A percentile compares a stretch with the other conserved stretches of the same genome.
phyloP scores from a whole-genome alignment of 805 yeast species.

The Scheffersomyces amazonensis region DNA sequence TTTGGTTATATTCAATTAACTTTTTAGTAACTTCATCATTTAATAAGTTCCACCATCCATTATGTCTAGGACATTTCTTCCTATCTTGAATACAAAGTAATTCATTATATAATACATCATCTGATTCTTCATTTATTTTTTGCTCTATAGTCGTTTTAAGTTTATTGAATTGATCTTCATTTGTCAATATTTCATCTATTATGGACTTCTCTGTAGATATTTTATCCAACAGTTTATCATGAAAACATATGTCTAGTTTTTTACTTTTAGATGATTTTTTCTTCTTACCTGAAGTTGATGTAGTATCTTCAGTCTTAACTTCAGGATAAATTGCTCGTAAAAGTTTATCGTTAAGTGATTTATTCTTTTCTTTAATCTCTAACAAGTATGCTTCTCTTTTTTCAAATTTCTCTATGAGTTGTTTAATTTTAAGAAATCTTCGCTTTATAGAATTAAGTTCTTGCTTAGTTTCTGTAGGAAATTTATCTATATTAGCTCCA shows the following conservation, averaged over 20 bases:
- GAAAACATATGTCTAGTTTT: slow-evolving; percentile 55
- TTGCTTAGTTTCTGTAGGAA: slow-evolving; percentile 6
- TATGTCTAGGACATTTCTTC: slow-evolving; percentile 55
- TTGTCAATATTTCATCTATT: slow-evolving; percentile 1
- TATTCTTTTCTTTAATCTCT: slow-evolving; percentile 34
- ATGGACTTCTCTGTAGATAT: background rate
- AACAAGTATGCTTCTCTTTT: slow-evolving; percentile 17
- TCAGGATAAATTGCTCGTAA: slow-evolving; percentile 10
- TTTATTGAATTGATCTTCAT: slow-evolving; percentile 6
- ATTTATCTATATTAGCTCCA: slow-evolving; percentile 7
- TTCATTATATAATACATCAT: slow-evolving; percentile 12
- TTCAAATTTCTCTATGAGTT: slow-evolving; percentile 13
- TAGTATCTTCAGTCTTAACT: slow-evolving; percentile 4
- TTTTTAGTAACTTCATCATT: slow-evolving; percentile 29
- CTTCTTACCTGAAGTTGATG: slow-evolving; percentile 25
- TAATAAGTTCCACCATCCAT: slow-evolving; percentile 44
- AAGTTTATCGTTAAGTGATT: slow-evolving; percentile 34
- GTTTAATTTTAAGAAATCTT: slow-evolving; percentile 14
- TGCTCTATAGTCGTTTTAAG: slow-evolving; percentile 14
- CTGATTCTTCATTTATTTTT: slow-evolving; percentile 8
- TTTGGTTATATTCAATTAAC: slow-evolving; percentile 31
- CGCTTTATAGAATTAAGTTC: slow-evolving; percentile 9
- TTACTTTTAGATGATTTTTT: slow-evolving; percentile 20
- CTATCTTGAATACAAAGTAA: slow-evolving; percentile 50
- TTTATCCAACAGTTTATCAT: slow-evolving; percentile 27